phyloP scores from a whole-genome alignment of 768 basidiomycete genomes.

The Leccinellum albellum region DNA sequence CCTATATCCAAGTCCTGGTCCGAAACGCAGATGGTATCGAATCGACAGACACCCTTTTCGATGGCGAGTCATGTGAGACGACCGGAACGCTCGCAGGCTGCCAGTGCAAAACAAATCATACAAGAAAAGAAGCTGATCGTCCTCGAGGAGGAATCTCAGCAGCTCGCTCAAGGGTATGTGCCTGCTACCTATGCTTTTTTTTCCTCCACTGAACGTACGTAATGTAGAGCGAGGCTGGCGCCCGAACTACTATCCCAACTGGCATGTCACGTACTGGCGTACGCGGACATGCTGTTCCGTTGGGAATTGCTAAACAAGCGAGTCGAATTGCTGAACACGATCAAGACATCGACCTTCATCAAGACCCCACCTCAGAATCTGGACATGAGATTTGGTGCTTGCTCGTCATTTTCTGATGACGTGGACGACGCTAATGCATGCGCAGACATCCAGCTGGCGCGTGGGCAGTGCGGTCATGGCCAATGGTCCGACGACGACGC shows the following conservation, averaged over 20 bases:
- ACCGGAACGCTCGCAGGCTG: constrained; percentile 41
- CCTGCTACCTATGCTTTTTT: background rate
- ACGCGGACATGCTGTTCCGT: constrained; percentile 70
- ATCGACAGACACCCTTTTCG: constrained; percentile 38
- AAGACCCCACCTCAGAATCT: constrained; percentile 23
- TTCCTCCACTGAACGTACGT: background rate
- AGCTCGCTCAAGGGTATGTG: constrained; percentile 11
- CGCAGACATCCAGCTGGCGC: constrained; percentile 47
- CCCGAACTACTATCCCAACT: constrained; percentile 38
- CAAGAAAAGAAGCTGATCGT: constrained; percentile 40
- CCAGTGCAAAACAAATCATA: constrained; percentile 26
- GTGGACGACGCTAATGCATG: constrained; percentile 2
- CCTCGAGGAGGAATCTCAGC: constrained; percentile 24
- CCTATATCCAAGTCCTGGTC: constrained; percentile 54
- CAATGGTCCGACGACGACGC: constrained; percentile 32
- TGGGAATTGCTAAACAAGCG: constrained; percentile 74
- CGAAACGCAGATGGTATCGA: constrained; percentile 38
- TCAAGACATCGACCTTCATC: constrained; percentile 34
- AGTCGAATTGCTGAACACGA: constrained; percentile 68
- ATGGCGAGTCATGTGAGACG: constrained; percentile 40
- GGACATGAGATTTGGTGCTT: constrained; percentile 36
- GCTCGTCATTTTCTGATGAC: background rate
- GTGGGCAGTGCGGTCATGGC: constrained; percentile 39
- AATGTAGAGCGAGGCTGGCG: constrained; percentile 11
- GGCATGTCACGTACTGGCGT: constrained; percentile 57